These are phyloP conservation scores for Borovskyia barvae DNA, from an alignment of 208 protist genomes.

Conservation along the genomic window DNA sequence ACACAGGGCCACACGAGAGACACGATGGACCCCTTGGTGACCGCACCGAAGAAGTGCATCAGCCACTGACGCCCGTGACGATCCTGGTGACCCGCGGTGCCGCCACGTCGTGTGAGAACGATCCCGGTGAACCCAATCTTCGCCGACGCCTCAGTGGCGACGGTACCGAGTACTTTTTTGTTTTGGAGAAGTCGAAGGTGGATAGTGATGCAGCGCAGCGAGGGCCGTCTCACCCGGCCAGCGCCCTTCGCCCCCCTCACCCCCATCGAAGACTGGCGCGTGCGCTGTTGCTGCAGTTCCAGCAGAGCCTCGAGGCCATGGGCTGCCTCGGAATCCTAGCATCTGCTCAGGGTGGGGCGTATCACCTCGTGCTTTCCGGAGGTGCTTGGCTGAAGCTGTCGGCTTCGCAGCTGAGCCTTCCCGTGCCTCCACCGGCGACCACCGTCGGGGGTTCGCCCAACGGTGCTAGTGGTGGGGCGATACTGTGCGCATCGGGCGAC, in stretches of 20 bases:
- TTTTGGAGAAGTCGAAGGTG: too few relatives aligned
- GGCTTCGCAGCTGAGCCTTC: slow-evolving; percentile 17
- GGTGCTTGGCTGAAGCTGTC: slow-evolving; percentile 6
- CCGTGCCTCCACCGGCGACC: slow-evolving; percentile 8
- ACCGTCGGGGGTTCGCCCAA: neutral
- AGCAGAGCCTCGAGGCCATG: slow-evolving; percentile 1
- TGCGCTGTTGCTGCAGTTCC: slow-evolving; percentile 6
- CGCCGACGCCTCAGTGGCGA: too few relatives aligned
- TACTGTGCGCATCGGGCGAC: neutral
- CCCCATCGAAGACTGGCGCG: neutral
- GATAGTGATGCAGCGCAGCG: too few relatives aligned
- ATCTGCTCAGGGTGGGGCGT: slow-evolving; percentile 7
- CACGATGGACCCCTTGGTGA: too few relatives aligned
- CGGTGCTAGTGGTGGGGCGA: neutral
- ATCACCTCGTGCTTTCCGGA: slow-evolving; percentile 17
- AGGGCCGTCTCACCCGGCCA: neutral
- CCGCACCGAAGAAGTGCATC: too few relatives aligned
- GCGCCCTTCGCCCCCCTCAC: neutral
- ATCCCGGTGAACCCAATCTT: too few relatives aligned
- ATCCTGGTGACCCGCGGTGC: too few relatives aligned
- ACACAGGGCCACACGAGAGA: too few relatives aligned
- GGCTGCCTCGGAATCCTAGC: slow-evolving; percentile 13
- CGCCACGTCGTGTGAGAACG: too few relatives aligned
- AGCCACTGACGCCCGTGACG: too few relatives aligned
- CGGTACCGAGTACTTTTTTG: too few relatives aligned